phyloP scores from a whole-genome alignment of 495 filamentous ascomycete genomes.

The Rhypophila decipiens region DNA sequence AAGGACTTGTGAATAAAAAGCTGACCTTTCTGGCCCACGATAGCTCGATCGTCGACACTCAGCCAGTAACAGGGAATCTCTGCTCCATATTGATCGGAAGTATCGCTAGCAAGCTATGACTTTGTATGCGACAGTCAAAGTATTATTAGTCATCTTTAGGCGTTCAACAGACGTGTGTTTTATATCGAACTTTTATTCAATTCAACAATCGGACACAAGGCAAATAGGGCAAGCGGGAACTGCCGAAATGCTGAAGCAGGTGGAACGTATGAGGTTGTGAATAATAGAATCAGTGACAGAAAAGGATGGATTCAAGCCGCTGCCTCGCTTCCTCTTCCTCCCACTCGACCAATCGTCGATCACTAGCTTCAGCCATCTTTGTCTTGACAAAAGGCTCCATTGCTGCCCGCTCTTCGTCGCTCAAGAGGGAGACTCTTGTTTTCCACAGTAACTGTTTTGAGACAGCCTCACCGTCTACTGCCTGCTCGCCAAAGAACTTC shows the following conservation, averaged over 20 bases:
- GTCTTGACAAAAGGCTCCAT: constrained; percentile 3
- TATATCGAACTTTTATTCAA: no score
- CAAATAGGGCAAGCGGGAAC: no score
- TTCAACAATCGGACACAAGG: no score
- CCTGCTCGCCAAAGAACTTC: constrained; percentile 14
- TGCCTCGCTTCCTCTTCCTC: not conserved
- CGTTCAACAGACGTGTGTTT: no score
- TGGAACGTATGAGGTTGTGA: no score
- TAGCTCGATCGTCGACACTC: not conserved
- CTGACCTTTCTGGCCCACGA: no score
- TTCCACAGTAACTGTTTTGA: not conserved
- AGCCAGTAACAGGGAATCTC: not conserved
- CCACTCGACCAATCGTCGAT: not conserved
- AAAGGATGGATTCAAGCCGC: no score
- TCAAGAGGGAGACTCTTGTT: not conserved
- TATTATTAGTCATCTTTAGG: no score
- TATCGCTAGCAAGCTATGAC: not conserved
- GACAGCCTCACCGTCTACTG: not conserved
- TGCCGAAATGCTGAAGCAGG: no score
- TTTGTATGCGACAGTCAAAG: no score
- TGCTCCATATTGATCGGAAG: not conserved
- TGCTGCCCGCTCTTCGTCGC: not conserved
- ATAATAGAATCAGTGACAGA: no score
- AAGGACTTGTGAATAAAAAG: not conserved
- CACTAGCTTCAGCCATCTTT: constrained; percentile 1